Base-by-base conservation (phyloP, 345 rosid genomes). In the Brassica napus region DNA sequence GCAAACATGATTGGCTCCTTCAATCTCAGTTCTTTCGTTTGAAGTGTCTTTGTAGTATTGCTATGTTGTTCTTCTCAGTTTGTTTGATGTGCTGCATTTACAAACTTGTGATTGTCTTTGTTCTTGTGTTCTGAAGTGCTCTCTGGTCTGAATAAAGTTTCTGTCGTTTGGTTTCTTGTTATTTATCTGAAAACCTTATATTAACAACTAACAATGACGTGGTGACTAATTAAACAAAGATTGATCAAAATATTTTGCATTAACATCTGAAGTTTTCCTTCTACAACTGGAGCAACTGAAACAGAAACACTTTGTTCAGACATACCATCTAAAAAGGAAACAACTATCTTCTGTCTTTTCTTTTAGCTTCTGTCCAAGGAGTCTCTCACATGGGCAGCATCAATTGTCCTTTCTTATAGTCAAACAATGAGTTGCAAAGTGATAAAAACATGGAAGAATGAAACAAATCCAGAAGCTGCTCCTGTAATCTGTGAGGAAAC, bases 1-100 rank as follows among this genome's bases (percentile, higher is more conserved):
- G 82, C 82, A 47, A 77, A 82, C 16, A 79, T 82, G 85, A 82
- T 84, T 26, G 73, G 79, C 18, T 84, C 85, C 4, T 73, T 73
- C 74, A 73, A 77, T 69, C 80, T 82, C 59, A 82, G 75, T 35
- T 82, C 81, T 65, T 52, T 75, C 0, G 74, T 84, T 72, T 84
- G 73, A 84, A 59, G 42, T 23, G 35, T 73, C 31, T 44, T 55
- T 78, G 60, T 72, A 31, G 15, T 72, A 16, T 16, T 31, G 35
- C 31, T 54, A 23, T 54, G 18, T 65, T 62, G 16, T 32, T 24
- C 16, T 23, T 68, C 3, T 47, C 64, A 34, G 73, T 63, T 55
- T 11, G 26, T 54, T 73, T 61, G 39, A 31, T 59, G 8, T 61
- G 11, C 60, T 73, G 73, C 57, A 52, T 52, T 52, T 52, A 5